Conservation (phyloP, 495 filamentous ascomycete species). For the Talaromyces borbonicus region DNA sequence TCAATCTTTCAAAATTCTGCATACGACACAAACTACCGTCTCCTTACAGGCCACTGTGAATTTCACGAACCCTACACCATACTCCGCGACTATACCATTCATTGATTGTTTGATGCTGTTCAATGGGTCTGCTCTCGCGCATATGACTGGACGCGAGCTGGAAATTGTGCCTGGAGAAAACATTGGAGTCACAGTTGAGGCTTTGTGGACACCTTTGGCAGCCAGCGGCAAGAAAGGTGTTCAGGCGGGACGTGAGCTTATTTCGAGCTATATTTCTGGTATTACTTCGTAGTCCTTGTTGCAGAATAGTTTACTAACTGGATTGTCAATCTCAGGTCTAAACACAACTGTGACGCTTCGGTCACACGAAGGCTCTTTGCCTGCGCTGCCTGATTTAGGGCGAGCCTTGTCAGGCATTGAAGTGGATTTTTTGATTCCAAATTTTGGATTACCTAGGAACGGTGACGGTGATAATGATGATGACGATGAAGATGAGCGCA, state of each 20-base stretch:
- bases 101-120: slow-evolving; percentile 62
- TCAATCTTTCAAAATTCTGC: slow-evolving; percentile 52
- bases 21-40: slow-evolving; percentile 59
- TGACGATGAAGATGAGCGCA: slow-evolving; percentile 26
- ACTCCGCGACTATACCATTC: slow-evolving; percentile 70
- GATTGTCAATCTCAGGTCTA: slow-evolving; percentile 38
- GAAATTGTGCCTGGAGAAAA: slow-evolving; percentile 60
- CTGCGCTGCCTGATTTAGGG: slow-evolving; percentile 61
- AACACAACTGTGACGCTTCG: slow-evolving; percentile 71
- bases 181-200: slow-evolving; percentile 54
- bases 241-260: slow-evolving; percentile 54
- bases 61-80: slow-evolving; percentile 81
- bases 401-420: slow-evolving; percentile 57
- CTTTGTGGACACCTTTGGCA: slow-evolving; percentile 60
- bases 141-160: slow-evolving; percentile 53
- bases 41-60: slow-evolving; percentile 60
- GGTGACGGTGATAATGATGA: slow-evolving; percentile 34
- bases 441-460: slow-evolving; percentile 42
- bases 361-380: slow-evolving; percentile 60
- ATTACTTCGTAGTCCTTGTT: slow-evolving; percentile 6
- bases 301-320: neutral
- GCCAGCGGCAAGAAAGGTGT: slow-evolving; percentile 49
- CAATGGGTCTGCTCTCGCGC: slow-evolving; percentile 66
- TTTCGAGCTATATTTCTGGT: slow-evolving; percentile 86
- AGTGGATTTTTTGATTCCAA: slow-evolving; percentile 60